Evolutionary conservation across 1,284 basidiomycete species (phyloP), one percentile per base, ranked within the genome.

Genomic region (Cronartium quercuum): DNA sequence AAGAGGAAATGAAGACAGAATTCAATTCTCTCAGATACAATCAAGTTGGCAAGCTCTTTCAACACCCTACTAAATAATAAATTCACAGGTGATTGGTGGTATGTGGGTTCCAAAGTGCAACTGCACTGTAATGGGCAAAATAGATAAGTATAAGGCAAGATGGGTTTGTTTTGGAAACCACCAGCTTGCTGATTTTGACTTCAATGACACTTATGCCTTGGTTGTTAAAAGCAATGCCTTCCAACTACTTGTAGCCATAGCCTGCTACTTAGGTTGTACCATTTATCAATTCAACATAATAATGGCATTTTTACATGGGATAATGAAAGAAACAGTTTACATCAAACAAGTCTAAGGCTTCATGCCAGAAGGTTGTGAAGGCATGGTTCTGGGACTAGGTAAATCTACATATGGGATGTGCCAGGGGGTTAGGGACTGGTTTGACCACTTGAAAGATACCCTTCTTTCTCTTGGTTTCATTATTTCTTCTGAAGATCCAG

Each of bases 91-190:
- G 10, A 71, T 71, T 38, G 68, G 68, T 1, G 61, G 61, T 3
- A 71, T 64, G 61, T 64, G 68, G 68, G 18, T 47, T 51, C 13
- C 66, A 0, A 29, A 13, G 1, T 10, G n/a, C 9, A 74, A 74
- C 38, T 66, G 63, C 18, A 44, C 65, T 34, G 24, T 58, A 35
- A 65, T 57, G 18, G 51, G 62, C 4, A 24, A 42, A 6, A 13
- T 60, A 6, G 10, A 37, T 1, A 55, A 51, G 24, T 66, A 66
- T 34, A 66, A 66, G 21, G 63, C 63, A 7, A 5, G 6, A 5
- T 63, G 61, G 61, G 61, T 63, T 13, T 9, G 7, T 6, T 63
- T 66, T 44, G 64, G 64, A 24, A 66, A 67, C 55, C 65, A 51
- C 34, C 65, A 67, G 35, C 24, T 47, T 55, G 21, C 60, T 10